Conservation (phyloP, 1,139 yeast species). For the Diutina rugosa region DNA sequence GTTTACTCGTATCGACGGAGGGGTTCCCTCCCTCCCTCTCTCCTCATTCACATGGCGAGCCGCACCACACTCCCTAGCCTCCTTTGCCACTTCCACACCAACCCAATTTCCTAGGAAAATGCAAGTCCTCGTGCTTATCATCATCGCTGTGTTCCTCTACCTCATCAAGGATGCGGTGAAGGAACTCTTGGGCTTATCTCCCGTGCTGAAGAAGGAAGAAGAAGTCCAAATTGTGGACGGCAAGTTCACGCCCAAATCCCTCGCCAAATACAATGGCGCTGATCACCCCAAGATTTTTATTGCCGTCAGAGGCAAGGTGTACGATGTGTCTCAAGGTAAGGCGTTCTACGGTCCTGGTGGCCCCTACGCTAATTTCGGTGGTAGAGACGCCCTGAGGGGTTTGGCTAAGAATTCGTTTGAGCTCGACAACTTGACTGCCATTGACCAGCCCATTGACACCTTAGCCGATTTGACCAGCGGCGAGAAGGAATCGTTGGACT, state of each 20-base stretch:
- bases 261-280: constrained; percentile 68
- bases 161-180: constrained; percentile 10
- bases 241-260: constrained; percentile 65
- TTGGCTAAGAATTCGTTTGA: constrained; percentile 88
- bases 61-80: neutral
- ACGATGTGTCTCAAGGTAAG: constrained; percentile 72
- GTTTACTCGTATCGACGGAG: no score
- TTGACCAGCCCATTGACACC: constrained; percentile 63
- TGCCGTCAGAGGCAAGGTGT: constrained; percentile 77
- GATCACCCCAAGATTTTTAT: constrained; percentile 70
- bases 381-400: constrained; percentile 93
- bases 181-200: constrained; percentile 10
- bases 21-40: no score
- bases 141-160: constrained; percentile 10
- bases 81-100: neutral
- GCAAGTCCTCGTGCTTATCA: constrained; percentile 11
- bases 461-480: constrained; percentile 45
- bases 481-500: constrained; percentile 60
- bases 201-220: constrained; percentile 9
- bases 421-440: constrained; percentile 35
- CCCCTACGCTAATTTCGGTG: constrained; percentile 91
- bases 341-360: constrained; percentile 95
- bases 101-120: constrained; percentile 4
- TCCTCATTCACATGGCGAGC: neutral
- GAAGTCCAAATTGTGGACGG: constrained; percentile 60